Base-by-base conservation (phyloP, 2,329 filamentous ascomycete species). In the Trichophyton mentagrophytes region DNA sequence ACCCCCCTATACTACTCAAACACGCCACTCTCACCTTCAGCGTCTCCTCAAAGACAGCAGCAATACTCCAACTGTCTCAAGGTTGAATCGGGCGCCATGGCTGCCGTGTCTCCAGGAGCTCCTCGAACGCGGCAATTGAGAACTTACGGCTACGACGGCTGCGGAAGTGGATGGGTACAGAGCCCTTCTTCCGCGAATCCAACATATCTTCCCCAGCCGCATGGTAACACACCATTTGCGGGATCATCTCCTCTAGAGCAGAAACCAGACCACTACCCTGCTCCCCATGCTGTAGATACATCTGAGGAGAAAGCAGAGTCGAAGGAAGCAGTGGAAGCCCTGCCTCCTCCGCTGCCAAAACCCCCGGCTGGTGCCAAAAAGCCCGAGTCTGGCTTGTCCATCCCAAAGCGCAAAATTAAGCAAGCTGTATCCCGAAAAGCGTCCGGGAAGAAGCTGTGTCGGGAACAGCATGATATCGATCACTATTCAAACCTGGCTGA, bases 401-500 rank as follows among this genome's bases (percentile, higher is more conserved):
- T 53, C 40, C 36, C 25, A 25, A 33, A 15, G 20, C 46, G 44
- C 42, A 58, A 58, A 8, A 53, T 44, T 1, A 53, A 60, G 38
- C 58, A 58, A 36, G 33, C 40, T 40, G 57, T 61, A 2, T 53
- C 58, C 13, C 38, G 46, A n/a, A 85, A 89, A 77, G 79, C 89
- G 0, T 85, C 88, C 70, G 88, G 85, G 75, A 89, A 89, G 66
- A 85, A 83, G 1, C 86, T 82, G 1, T 86, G 89, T 64, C 81
- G 84, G 9, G 84, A 87, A 70, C 85, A 85, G 15, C 58, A 62
- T 17, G 63, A 62, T 53, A 61, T 67, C 38, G 64, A 83, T 2
- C 86, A 89, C 72, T 90, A 88, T 70, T 80, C 86, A 2, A 86
- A 89, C 66, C 77, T 88, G 57, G 86, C 86, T 7, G 86, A 89